phyloP scores from a whole-genome alignment of 129 eudicot species.

The Helichrysum umbraculigerum region DNA sequence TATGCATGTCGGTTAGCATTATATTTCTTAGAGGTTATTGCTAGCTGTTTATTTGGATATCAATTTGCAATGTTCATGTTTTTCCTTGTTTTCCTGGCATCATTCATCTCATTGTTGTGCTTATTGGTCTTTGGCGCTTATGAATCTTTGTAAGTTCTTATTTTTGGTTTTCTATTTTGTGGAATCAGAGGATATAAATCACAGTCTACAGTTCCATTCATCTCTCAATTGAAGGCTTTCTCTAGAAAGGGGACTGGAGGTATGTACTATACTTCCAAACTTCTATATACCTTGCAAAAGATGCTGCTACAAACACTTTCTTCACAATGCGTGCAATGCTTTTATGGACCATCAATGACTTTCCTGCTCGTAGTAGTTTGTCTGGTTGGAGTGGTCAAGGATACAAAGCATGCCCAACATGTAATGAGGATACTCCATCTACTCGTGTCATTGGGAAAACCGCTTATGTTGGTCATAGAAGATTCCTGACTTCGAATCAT shows the following conservation, averaged over 20 bases:
- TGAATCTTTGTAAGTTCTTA: neutral
- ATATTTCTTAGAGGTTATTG: neutral
- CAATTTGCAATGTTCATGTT: constrained; percentile 5
- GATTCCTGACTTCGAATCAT: too few species aligned
- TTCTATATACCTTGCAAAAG: constrained; percentile 18
- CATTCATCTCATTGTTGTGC: constrained; percentile 16
- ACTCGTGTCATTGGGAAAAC: too few species aligned
- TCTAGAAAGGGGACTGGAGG: constrained; percentile 86
- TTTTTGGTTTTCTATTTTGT: neutral
- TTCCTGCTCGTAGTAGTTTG: too few species aligned
- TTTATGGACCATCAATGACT: too few species aligned
- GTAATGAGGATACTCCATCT: too few species aligned
- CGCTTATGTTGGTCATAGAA: too few species aligned
- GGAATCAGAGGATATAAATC: constrained; percentile 47
- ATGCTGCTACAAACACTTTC: too few species aligned
- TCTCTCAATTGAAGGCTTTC: constrained; percentile 71
- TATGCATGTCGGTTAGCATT: neutral
- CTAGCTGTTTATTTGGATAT: neutral
- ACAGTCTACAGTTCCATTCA: constrained; percentile 75
- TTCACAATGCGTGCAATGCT: too few species aligned
- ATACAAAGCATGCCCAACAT: too few species aligned
- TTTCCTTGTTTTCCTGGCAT: neutral
- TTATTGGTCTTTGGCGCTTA: neutral
- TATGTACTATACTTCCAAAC: constrained; percentile 29
- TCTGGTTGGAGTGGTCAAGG: too few species aligned